Percentiles rank a stretch among this genome's conserved stretches.
Evolutionary conservation across 768 basidiomycete species (phyloP).

Genomic region (Dictyophora rubrovolvata): DNA sequence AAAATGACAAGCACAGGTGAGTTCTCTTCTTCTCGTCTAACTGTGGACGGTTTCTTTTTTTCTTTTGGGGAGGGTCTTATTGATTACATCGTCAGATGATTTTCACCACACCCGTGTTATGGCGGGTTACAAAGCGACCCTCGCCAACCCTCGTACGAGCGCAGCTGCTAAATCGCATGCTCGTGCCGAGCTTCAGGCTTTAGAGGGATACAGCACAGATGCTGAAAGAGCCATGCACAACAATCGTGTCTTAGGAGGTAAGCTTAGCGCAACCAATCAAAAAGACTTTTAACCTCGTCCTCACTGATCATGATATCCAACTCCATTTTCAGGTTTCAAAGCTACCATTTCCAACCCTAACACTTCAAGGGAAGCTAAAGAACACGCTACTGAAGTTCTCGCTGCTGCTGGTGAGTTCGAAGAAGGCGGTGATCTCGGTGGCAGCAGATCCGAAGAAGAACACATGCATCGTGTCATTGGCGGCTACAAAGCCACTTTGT

Average conservation of each 20-base stretch:
- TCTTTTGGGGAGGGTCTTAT: no score
- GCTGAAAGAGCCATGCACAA: constrained; percentile 3
- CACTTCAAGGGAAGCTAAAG: constrained; percentile 40
- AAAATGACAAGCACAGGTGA: background rate
- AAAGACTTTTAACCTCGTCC: no score
- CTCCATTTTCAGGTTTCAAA: constrained; percentile 3
- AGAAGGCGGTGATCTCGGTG: constrained; percentile 15
- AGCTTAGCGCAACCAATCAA: background rate
- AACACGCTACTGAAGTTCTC: constrained; percentile 44
- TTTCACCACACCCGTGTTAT: constrained; percentile 6
- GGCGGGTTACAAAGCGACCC: constrained; percentile 6
- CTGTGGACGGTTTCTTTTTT: no score
- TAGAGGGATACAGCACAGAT: constrained; percentile 4
- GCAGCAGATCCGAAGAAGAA: constrained; percentile 19
- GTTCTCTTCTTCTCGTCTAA: background rate
- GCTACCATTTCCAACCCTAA: constrained; percentile 26
- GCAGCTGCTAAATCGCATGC: constrained; percentile 46
- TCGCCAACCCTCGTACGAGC: constrained; percentile 39
- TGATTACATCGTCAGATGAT: background rate
- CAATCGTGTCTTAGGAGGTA: constrained; percentile 8
- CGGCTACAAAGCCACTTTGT: constrained; percentile 47
- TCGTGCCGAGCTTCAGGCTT: constrained; percentile 29
- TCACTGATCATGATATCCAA: no score
- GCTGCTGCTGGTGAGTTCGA: constrained; percentile 30
- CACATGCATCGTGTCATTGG: constrained; percentile 39